A percentile compares a stretch with the other conserved stretches of the same genome.
Conservation (phyloP, 2,329 filamentous ascomycete species). For the Pezicula radicicola region DNA sequence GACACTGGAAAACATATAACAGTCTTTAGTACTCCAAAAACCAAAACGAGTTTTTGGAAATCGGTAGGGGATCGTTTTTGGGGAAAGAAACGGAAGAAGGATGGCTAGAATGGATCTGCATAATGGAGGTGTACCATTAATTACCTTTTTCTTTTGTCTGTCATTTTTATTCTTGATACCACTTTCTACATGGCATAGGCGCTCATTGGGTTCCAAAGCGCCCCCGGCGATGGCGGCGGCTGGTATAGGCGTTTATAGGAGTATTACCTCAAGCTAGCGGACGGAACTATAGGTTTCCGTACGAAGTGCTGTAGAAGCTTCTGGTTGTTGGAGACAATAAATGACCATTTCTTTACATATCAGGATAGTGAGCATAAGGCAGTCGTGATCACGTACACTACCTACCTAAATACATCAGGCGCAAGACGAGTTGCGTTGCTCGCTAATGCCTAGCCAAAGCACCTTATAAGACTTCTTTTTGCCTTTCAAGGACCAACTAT, state of each 20-base stretch:
- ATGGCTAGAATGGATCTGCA: neutral
- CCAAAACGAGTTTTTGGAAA: constrained; percentile 24
- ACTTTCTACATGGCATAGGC: no score
- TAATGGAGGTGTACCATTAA: neutral
- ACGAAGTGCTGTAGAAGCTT: neutral
- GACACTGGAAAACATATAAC: neutral
- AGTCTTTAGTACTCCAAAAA: constrained; percentile 8
- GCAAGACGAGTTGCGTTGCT: neutral
- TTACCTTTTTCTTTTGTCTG: no score
- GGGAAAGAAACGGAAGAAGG: constrained; percentile 1
- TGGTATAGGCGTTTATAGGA: neutral
- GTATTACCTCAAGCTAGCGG: neutral
- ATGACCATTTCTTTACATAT: neutral
- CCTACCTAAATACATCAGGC: neutral
- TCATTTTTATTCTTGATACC: no score
- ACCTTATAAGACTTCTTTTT: no score
- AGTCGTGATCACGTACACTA: neutral
- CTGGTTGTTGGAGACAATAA: neutral
- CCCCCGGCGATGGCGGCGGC: no score
- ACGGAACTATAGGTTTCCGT: neutral
- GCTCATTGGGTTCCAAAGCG: no score
- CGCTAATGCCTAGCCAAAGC: neutral
- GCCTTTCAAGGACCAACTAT: no score
- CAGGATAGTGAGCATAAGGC: neutral
- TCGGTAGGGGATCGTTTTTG: constrained; percentile 23